Base-by-base conservation (phyloP, 2,329 filamentous ascomycete species). In the Chaetomium globosum region DNA sequence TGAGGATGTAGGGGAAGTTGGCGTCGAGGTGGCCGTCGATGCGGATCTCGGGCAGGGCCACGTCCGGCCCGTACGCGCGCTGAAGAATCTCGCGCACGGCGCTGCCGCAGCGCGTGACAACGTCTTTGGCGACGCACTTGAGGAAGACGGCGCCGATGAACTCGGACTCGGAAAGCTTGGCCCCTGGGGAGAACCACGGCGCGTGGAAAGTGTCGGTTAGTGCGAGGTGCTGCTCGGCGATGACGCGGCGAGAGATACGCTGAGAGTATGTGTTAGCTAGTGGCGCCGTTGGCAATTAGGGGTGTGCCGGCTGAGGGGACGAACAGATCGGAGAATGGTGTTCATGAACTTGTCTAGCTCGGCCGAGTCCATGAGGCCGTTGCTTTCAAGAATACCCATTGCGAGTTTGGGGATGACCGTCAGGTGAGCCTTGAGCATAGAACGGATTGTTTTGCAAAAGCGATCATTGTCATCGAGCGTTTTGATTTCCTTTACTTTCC, bases 101-200 rank as follows among this genome's bases (percentile, higher is more conserved):
- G 58, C 86, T 85, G 56, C 90, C 92, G 76, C 93, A 97, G 59
- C 89, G 87, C 71, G 93, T 86, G 62, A 99, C 88, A 46, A 98
- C 91, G 72, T 97, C 93, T 74, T 88, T 89, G 55, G 94, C 94
- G 69, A 92, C 92, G 78, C 95, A 98, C 72, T 90, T 93, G 59
- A 98, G 85, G 74, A 99, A 96, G 16, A 99, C 93, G 75, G 98
- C 93, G 66, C 95, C 95, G 19, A 99, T 92, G 73, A 96, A 96
- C 68, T 98, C 94, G 57, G 90, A 81, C 64, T 87, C 85, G 49
- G 86, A 83, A 48, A 89, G 84, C 70, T 89, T 89, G 3, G 90
- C 88, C 67, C 92, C 87, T 0, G 92, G 91, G 64, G 93, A 94
- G 80, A 97, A 93, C 87, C 91, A 93, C 2, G 91, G 89, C 0